Percentiles rank a stretch among this genome's conserved stretches.
These are phyloP conservation scores for Sicyos baderoa DNA, from an alignment of 306 rosid species.

Conservation along the genomic window DNA sequence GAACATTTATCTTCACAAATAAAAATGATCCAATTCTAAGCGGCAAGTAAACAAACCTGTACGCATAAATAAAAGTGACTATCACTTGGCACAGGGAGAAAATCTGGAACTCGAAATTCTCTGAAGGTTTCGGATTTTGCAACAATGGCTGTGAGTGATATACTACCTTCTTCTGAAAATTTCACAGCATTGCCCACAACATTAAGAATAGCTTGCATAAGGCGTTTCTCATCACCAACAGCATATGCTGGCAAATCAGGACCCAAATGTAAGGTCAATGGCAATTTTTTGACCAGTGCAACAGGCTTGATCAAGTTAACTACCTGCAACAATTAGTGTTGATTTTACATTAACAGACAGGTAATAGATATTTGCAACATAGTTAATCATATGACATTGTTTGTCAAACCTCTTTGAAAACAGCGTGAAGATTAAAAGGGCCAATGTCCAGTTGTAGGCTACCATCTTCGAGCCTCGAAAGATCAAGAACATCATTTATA, in stretches of 20 bases:
- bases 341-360: conserved; percentile 19
- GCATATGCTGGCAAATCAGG: conserved; percentile 71
- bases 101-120: conserved; percentile 66
- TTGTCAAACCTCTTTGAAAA: conserved; percentile 63
- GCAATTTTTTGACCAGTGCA: conserved; percentile 73
- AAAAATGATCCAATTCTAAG: conserved; percentile 4
- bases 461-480: conserved; percentile 95
- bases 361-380: background rate
- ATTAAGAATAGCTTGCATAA: conserved; percentile 76
- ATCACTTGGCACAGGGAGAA: conserved; percentile 56
- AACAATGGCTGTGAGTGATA: conserved; percentile 51
- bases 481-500: conserved; percentile 89
- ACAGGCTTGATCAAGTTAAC: conserved; percentile 77
- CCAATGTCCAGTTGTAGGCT: conserved; percentile 75
- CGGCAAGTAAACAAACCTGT: conserved; percentile 55
- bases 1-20: too few species aligned
- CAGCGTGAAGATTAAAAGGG: conserved; percentile 68
- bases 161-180: conserved; percentile 81
- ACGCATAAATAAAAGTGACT: conserved; percentile 73
- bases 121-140: conserved; percentile 69
- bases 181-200: conserved; percentile 94
- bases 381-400: conserved; percentile 8
- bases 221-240: conserved; percentile 82
- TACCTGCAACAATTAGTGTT: conserved; percentile 50
- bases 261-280: conserved; percentile 45